Evolutionary conservation across 805 yeast species (phyloP), one percentile per base, ranked within the genome.

Genomic region (Kregervanrija fluxuum): DNA sequence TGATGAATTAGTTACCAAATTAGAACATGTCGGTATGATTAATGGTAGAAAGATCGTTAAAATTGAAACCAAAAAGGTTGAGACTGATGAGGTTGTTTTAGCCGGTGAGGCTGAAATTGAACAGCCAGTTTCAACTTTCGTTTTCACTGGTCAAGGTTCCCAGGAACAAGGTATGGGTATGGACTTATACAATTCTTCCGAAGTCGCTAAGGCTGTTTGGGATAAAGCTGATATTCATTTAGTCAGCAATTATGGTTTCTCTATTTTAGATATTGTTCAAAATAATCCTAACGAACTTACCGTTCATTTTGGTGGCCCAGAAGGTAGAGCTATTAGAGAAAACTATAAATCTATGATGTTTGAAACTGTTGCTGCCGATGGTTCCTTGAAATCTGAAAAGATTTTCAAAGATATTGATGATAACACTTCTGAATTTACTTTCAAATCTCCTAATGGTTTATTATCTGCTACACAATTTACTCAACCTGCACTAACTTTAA

Each of bases 101-200:
- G 66, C 75, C 43, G 99, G 98, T 70, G 95, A 88, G 72, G 99
- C 99, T 45, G 99, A 93, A 73, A 90, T 95, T 60, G 98, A 93
- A 58, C 99, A 93, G 72, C 99, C 99, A 32, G 85, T 83, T 43
- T 86, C 98, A 37, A 85, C 99, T 15, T 93, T 86, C 65, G 95
- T 93, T 47, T 93, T 95, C 72, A 93, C 99, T 53, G 99, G 99
- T 64, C 99, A 93, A 75, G 99, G 99, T 67, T 91, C 99, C 49
- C 99, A 93, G 71, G 99, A 95, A 69, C 99, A 95, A 74, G 97
- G 97, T 66, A 93, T 93, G 99, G 99, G 99, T 76, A 93, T 93
- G 99, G 99, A 93, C 67, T 77, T 93, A 64, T 93, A 93, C 68
- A 82, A 81, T 53, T 75, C 85, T 36, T 85, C 96, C 41, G 89